These are phyloP conservation scores for Sclerotinia nivalis DNA, from an alignment of 2,329 filamentous ascomycete genomes.

Conservation along the genomic window DNA sequence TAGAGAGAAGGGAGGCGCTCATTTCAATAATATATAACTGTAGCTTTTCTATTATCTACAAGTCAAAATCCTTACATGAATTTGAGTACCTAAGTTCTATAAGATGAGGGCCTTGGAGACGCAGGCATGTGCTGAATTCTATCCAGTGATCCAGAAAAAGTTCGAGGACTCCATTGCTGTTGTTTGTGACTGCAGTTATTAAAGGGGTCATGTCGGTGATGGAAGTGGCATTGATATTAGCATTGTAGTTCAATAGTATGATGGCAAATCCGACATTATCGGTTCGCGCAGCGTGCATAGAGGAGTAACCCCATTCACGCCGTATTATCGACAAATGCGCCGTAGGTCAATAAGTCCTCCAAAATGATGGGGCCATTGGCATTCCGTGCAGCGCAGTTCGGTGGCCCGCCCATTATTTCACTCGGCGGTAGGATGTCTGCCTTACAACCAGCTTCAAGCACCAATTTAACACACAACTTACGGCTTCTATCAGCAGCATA, in stretches of 20 bases:
- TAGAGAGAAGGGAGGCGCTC: not conserved
- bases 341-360: conserved; percentile 26
- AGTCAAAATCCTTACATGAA: no score
- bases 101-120: conserved; percentile 25
- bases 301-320: conserved; percentile 21
- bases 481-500: conserved; percentile 21
- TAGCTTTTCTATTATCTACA: no score
- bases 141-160: conserved; percentile 26
- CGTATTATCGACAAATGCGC: conserved; percentile 23
- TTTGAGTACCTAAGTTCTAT: not conserved
- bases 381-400: conserved; percentile 26
- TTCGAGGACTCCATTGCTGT: conserved; percentile 27
- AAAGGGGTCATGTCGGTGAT: conserved; percentile 11
- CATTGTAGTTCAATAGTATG: conserved; percentile 25
- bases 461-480: conserved; percentile 23
- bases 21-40: no score
- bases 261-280: conserved; percentile 20
- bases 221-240: conserved; percentile 24
- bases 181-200: conserved; percentile 26
- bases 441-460: conserved; percentile 25
- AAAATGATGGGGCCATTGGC: conserved; percentile 19
- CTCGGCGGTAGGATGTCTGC: conserved; percentile 19
- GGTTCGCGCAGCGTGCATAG: conserved; percentile 13
- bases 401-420: conserved; percentile 23
- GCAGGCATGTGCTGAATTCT: conserved; percentile 26